Base-by-base conservation (phyloP, 805 yeast species). In the Metschnikowia lunata region DNA sequence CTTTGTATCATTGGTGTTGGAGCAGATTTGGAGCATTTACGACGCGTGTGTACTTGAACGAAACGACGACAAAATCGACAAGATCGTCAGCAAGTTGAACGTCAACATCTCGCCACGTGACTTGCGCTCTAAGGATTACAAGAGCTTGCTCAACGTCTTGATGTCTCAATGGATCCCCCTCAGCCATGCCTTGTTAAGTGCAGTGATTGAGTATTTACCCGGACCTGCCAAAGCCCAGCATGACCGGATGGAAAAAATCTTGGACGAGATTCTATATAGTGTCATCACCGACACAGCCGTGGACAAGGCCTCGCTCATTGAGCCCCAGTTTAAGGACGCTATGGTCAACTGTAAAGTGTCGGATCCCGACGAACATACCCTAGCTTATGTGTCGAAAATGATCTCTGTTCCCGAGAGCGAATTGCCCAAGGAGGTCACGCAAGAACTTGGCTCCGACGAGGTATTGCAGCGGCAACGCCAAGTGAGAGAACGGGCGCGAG, bases 81-180 rank as follows among this genome's bases (percentile, higher is more conserved):
- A 85, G 55, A 88, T 93, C 43, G 82, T 86, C 9, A 72, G 69
- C 34, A 79, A 93, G 8, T 66, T 93, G 38, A 79, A 79, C 14
- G 76, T 88, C 40, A 83, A 82, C 50, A 66, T 91, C 2, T 56
- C 74, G 2, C 87, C 93, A 6, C 72, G 96, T 47, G 97, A 90
- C 51, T 58, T 88, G 44, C 74, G 85, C 44, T 81, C 96, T 0
- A 88, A 84, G 55, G 97, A 91, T 58, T 72, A 80, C 37, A 82
- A 80, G 49, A 71, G 69, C 43, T 63, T 88, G 36, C 61, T 89
- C 14, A 76, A 74, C 43, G 71, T 80, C 7, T 76, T 93, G 4
- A 80, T 91, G 79, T 80, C 88, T 1, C 97, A 91, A 59, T 93
- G 99, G 97, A 69, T 93, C 18, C 98, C 99, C 0, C 79, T 93